Evolutionary conservation across 257 asterid species (phyloP), one percentile per base, ranked within the genome.

Genomic region (Solanum sparsipilum): DNA sequence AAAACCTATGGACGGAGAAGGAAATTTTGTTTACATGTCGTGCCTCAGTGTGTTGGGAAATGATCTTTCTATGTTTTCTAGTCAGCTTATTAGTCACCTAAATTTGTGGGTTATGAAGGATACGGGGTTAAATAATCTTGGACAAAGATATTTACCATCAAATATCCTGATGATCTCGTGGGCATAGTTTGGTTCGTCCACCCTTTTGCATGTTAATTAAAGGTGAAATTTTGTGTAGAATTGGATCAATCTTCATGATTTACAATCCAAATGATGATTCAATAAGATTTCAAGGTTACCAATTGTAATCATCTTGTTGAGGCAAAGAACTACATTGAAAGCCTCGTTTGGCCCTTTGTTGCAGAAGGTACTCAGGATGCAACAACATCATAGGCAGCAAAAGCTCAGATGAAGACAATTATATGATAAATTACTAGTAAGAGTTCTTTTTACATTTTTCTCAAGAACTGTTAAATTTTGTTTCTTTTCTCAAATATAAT

Each of bases 191-290:
- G 2, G 87, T 85, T 58, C 3, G 52, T 35, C 6, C 18, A 2
- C 88, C 88, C 84, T 58, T 93, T 89, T 89, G 58, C 63, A 88
- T 93, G 88, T 82, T 87, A 7, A 86, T 73, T 84, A 70, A 93
- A 71, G 91, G 93, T 23, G 89, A 89, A 32, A 63, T 93, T 46
- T 35, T 93, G 87, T 79, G 93, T 88, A 79, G 79, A 35, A 84
- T 87, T 75, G 89, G 90, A 34, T 46, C 75, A 4, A 81, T 63
- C 6, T 52, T 93, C 65, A 89, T 91, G 74, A 23, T 92, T 27
- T 93, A 89, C 82, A 84, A 93, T 86, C 84, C 90, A 1, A 88
- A 87, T 63, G 89, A 87, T 56, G 34, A 85, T 71, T 83, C 90
- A 0, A 90, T 88, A 6, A 90, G 39, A 71, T 71, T 90, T 89